Evolutionary conservation across 306 rosid genomes (phyloP).

Genomic region (Cicer pinnatifidum): DNA sequence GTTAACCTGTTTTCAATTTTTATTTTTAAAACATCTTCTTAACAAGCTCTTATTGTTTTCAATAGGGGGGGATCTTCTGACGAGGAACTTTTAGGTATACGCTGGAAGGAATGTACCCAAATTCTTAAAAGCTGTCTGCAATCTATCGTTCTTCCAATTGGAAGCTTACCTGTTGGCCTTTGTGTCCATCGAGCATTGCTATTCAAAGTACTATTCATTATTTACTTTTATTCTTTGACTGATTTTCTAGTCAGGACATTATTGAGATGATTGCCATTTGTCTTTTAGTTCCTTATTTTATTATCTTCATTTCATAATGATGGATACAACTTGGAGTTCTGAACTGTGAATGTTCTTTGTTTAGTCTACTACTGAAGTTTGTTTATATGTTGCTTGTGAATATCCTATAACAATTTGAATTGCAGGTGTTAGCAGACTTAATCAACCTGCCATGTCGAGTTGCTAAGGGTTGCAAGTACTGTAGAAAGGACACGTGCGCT

Average conservation of each 20-base stretch:
- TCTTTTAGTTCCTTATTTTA: slow-evolving; percentile 33
- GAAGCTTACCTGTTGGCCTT: slow-evolving; percentile 81
- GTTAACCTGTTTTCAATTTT: slow-evolving; percentile 31
- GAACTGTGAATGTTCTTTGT: slow-evolving; percentile 34
- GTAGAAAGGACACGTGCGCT: slow-evolving; percentile 72
- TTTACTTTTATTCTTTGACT: slow-evolving; percentile 16
- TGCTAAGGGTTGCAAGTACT: slow-evolving; percentile 92
- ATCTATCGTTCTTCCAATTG: slow-evolving; percentile 83
- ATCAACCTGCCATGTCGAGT: slow-evolving; percentile 90
- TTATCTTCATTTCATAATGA: slow-evolving; percentile 9
- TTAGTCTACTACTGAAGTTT: slow-evolving; percentile 10
- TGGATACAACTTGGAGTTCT: slow-evolving; percentile 12
- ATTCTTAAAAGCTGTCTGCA: slow-evolving; percentile 65
- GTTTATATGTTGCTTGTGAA: slow-evolving; percentile 15
- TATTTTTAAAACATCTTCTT: slow-evolving; percentile 6
- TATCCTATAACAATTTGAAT: slow-evolving; percentile 38
- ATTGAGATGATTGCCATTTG: neutral
- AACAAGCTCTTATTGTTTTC: slow-evolving; percentile 31
- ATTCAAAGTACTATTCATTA: slow-evolving; percentile 69
- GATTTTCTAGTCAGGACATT: slow-evolving; percentile 36
- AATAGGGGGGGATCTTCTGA: slow-evolving; percentile 53
- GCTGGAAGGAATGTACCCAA: slow-evolving; percentile 73
- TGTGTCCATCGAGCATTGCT: slow-evolving; percentile 95
- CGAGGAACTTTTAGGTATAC: slow-evolving; percentile 48
- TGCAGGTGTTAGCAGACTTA: slow-evolving; percentile 86